Base-by-base conservation (phyloP, 805 yeast species). In the Candida tallmaniae region DNA sequence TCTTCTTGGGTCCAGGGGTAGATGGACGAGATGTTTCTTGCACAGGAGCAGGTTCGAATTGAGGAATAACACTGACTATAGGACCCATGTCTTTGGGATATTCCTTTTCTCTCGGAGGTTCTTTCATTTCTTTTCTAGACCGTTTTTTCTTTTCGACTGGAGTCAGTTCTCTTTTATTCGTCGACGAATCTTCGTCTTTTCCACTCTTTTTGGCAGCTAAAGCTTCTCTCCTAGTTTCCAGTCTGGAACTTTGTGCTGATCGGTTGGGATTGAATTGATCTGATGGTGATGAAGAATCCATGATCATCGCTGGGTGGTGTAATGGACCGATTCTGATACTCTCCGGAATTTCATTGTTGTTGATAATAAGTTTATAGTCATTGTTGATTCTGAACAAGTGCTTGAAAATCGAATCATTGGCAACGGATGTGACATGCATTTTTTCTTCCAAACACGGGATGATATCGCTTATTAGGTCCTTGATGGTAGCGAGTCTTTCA, bases 401-500 rank as follows among this genome's bases (percentile, higher is more conserved):
- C 39, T 80, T 76, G 20, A 70, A 62, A 29, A 88, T 71, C 9
- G 80, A 72, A 47, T 89, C 97, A 20, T 85, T 73, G 15, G 97
- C 96, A 25, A 86, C 80, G 1, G 90, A 81, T 4, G 97, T 90
- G 27, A 93, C 96, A 56, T 90, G 97, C 94, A 93, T 87, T 60
- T 93, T 93, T 56, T 93, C 97, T 54, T 90, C 97, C 36, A 90
- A 61, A 41, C 96, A 85, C 1, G 97, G 97, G 66, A 90, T 78
- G 36, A 90, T 68, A 38, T 85, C 95, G 42, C 65, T 68, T 43
- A 76, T 64, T 36, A 68, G 61, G 19, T 67, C 66, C 36, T 70
- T 58, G 38, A 76, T 70, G 50, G 12, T 11, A 4, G 6, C 23
- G 8, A 30, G 21, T 34, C 31, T 32, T 15, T 37, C 18, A 38